These are phyloP conservation scores for Neurospora sp. DNA, from an alignment of 495 filamentous ascomycete species.

Conservation along the genomic window DNA sequence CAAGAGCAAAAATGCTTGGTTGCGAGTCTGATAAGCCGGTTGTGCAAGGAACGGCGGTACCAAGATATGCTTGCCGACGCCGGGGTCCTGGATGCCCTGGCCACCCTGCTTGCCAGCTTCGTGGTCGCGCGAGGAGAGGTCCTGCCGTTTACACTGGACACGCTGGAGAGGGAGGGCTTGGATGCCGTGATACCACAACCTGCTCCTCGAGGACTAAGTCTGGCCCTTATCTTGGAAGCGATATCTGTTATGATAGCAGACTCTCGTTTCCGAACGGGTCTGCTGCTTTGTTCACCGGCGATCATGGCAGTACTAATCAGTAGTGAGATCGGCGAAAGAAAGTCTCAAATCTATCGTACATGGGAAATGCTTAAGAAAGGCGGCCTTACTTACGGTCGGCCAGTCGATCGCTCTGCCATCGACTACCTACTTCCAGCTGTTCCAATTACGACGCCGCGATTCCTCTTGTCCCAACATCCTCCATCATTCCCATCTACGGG, in stretches of 20 bases:
- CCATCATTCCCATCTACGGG: constrained; percentile 51
- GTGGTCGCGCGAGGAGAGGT: constrained; percentile 57
- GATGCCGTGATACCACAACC: constrained; percentile 40
- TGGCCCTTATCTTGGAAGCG: constrained; percentile 69
- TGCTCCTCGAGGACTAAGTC: constrained; percentile 46
- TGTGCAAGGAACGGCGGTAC: constrained; percentile 59
- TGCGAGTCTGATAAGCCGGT: constrained; percentile 50
- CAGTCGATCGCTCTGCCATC: constrained; percentile 37
- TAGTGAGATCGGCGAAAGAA: constrained; percentile 18
- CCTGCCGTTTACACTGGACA: constrained; percentile 43
- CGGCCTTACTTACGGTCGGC: constrained; percentile 12
- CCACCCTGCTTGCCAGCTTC: constrained; percentile 65
- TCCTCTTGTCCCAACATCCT: constrained; percentile 8
- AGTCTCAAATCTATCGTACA: constrained; percentile 7
- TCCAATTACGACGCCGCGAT: constrained; percentile 18
- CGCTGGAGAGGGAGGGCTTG: constrained; percentile 33
- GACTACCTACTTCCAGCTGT: constrained; percentile 49
- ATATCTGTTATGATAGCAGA: constrained; percentile 68
- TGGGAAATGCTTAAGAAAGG: constrained; percentile 29
- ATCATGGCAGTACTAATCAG: constrained; percentile 63
- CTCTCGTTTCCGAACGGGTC: constrained; percentile 66
- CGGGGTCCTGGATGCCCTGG: constrained; percentile 72
- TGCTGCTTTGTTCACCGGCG: constrained; percentile 68
- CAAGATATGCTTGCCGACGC: constrained; percentile 57
- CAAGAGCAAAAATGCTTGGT: constrained; percentile 58